phyloP scores from a whole-genome alignment of 768 basidiomycete species.

The Cyclocybe cylindracea region DNA sequence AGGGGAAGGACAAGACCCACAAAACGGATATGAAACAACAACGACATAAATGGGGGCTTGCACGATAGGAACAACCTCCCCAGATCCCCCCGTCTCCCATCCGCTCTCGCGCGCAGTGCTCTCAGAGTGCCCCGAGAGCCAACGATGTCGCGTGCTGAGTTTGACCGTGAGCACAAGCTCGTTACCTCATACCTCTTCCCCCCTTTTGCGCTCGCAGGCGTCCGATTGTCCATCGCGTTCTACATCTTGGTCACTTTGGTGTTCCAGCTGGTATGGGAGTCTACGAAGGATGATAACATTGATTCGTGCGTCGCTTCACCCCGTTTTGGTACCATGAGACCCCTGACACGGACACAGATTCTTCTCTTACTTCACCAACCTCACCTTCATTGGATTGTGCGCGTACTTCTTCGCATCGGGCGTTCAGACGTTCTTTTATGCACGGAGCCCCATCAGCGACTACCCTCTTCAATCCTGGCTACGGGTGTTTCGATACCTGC shows the following conservation, averaged over 20 bases:
- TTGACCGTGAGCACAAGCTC: constrained; percentile 34
- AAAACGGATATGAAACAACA: too few relatives aligned
- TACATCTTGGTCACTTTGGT: constrained; percentile 48
- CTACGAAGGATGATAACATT: constrained; percentile 24
- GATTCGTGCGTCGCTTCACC: constrained; percentile 23
- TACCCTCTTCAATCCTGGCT: constrained; percentile 67
- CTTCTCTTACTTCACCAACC: constrained; percentile 67
- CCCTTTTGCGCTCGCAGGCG: constrained; percentile 40
- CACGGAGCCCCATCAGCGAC: constrained; percentile 18
- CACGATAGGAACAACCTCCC: background rate
- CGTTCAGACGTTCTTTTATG: constrained; percentile 50
- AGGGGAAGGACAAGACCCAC: too few relatives aligned
- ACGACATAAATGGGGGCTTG: background rate
- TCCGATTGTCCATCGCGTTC: constrained; percentile 50
- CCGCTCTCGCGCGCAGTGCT: background rate
- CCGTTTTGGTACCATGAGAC: background rate
- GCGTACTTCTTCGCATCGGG: constrained; percentile 65
- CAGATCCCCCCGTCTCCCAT: too few relatives aligned
- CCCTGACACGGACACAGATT: constrained; percentile 36
- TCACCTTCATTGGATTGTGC: constrained; percentile 61
- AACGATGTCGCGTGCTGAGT: constrained; percentile 18
- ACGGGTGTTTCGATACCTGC: constrained; percentile 51
- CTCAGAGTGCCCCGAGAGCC: background rate
- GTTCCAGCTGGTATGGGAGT: constrained; percentile 35
- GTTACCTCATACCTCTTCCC: constrained; percentile 53